phyloP scores from a whole-genome alignment of 139 green algal species.

The Mychonastes homosphaera region DNA sequence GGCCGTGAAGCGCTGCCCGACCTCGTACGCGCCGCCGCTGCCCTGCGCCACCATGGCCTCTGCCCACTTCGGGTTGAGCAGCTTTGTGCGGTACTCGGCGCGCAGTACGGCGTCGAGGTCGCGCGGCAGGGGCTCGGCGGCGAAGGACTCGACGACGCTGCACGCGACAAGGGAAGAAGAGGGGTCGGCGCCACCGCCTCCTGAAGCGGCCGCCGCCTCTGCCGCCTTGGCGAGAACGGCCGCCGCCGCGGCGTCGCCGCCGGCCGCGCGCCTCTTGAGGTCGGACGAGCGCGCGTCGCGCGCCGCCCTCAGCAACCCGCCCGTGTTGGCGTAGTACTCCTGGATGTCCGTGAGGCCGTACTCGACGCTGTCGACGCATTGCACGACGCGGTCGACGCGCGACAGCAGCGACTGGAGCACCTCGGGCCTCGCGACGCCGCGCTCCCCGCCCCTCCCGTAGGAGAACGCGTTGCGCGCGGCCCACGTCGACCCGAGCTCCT shows the following conservation, averaged over 20 bases:
- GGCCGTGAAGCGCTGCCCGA: constrained; percentile 80
- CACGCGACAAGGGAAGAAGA: neutral
- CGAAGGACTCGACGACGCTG: constrained; percentile 49
- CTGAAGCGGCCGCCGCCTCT: neutral
- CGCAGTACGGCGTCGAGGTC: constrained; percentile 87
- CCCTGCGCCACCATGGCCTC: constrained; percentile 81
- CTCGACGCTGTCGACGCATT: constrained; percentile 94
- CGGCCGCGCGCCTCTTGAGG: too few relatives aligned
- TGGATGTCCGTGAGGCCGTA: constrained; percentile 98
- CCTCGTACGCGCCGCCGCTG: constrained; percentile 91
- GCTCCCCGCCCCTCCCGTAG: constrained; percentile 72
- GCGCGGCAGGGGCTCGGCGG: constrained; percentile 36
- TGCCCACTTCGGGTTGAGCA: constrained; percentile 93
- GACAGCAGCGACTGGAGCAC: constrained; percentile 52
- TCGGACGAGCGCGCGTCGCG: constrained; percentile 36
- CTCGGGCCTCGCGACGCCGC: constrained; percentile 60
- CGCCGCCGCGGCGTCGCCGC: too few relatives aligned
- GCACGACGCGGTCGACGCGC: constrained; percentile 72
- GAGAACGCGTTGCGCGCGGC: constrained; percentile 85
- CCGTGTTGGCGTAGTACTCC: constrained; percentile 91
- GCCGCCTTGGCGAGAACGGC: too few relatives aligned
- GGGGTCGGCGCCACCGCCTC: neutral
- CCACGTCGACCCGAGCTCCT: constrained; percentile 94
- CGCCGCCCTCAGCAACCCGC: constrained; percentile 75
- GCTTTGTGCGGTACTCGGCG: constrained; percentile 92